Evolutionary conservation across 768 basidiomycete genomes (phyloP).

Genomic region (Amanita rubescens): DNA sequence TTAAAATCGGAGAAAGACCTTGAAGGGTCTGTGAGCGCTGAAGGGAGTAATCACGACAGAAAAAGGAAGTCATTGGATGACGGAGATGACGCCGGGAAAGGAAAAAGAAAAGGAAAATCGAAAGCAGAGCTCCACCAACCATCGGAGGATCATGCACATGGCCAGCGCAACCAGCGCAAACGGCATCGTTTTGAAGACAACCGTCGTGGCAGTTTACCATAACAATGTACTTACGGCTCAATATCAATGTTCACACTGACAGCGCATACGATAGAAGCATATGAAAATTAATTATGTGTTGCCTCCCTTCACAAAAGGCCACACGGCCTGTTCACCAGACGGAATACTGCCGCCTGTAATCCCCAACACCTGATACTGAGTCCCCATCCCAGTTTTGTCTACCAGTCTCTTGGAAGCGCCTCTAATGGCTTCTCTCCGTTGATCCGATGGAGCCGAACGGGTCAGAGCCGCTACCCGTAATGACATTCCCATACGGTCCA

Average conservation of each 20-base stretch:
- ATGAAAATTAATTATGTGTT: too few relatives aligned
- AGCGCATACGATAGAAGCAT: not conserved
- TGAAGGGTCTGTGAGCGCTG: too few relatives aligned
- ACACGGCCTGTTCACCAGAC: slow-evolving; percentile 18
- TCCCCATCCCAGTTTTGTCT: slow-evolving; percentile 80
- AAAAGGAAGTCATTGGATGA: slow-evolving; percentile 31
- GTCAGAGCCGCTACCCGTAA: slow-evolving; percentile 59
- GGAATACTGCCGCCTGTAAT: slow-evolving; percentile 22
- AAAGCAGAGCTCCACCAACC: slow-evolving; percentile 38
- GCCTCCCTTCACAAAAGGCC: slow-evolving; percentile 31
- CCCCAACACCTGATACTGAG: slow-evolving; percentile 78
- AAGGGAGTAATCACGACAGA: too few relatives aligned
- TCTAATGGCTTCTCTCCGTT: slow-evolving; percentile 45
- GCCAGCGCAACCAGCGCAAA: not conserved
- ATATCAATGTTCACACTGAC: too few relatives aligned
- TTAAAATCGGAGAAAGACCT: slow-evolving; percentile 18
- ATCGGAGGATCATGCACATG: not conserved
- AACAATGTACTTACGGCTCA: too few relatives aligned
- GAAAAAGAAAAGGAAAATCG: slow-evolving; percentile 14
- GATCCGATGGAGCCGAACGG: slow-evolving; percentile 39
- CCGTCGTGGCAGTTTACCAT: not conserved
- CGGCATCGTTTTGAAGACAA: not conserved
- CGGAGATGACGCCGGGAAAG: slow-evolving; percentile 18
- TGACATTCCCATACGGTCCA: slow-evolving; percentile 69
- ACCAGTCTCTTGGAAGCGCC: slow-evolving; percentile 65